Base-by-base conservation (phyloP, 192 early-diverging fungal genomes). In the Thoreauomyces humboldtii region DNA sequence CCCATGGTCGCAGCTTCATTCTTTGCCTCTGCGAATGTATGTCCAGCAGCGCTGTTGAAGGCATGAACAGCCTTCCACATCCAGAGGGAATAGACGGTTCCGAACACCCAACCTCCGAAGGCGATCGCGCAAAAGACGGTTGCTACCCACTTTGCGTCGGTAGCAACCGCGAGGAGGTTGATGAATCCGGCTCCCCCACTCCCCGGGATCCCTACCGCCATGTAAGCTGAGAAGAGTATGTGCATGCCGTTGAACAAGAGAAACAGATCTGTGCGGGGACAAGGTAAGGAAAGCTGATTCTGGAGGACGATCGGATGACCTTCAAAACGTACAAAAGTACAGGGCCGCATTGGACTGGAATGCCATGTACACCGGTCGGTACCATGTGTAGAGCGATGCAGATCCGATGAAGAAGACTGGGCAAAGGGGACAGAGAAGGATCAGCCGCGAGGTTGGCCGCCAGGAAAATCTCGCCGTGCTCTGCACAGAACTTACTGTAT, bases 231-330 rank as follows among this genome's bases (percentile, higher is more conserved):
- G 67, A 88, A 64, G 32, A 87, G 65, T 50, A 91, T 80, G 68
- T 94, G 92, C 65, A 92, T 81, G 42, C 92, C 92, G 70, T 86
- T 86, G 67, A 94, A 94, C 33, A 94, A 69, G 63, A 94, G 87
- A 77, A 84, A 94, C 51, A 92, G 73, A 67, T 87, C 85, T 86
- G 69, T 5, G 29, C 22, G 28, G 47, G 14, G 14, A 29, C 21
- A 56, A 4, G n/a, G 22, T 25, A 19, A 12, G 5, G 50, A 33
- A 32, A 57, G 22, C 15, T 33, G 21, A 29, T 52, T 37, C 7
- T 54, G 63, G 4, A 15, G 7, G 19, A 7, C 19, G 33, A 32
- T 21, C 57, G 2, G 34, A 14, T 32, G 32, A 41, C 19, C n/a
- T n/a, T n/a, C n/a, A n/a, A n/a, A n/a, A n/a, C n/a, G n/a, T 83